phyloP scores from a whole-genome alignment of 2,329 filamentous ascomycete genomes.

The Cytospora chrysosperma region DNA sequence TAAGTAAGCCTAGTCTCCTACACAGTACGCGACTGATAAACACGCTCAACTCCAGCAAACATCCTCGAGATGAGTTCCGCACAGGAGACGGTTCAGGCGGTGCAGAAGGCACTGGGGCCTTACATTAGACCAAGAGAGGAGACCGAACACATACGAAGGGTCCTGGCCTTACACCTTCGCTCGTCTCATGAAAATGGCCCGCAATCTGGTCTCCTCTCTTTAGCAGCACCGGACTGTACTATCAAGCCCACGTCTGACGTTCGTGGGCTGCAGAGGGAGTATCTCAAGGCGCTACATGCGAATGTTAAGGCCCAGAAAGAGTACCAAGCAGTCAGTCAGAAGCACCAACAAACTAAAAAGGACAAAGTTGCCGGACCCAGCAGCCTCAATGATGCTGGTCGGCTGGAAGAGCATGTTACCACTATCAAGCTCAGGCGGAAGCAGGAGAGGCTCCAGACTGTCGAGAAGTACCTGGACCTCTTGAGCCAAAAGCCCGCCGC shows the following conservation, averaged over 20 bases:
- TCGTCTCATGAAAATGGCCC: constrained; percentile 45
- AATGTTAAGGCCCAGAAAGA: constrained; percentile 52
- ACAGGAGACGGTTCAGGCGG: constrained; percentile 37
- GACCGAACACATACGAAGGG: constrained; percentile 53
- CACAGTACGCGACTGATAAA: background rate
- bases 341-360: constrained; percentile 27
- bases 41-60: background rate
- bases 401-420: constrained; percentile 51
- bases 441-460: constrained; percentile 47
- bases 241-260: constrained; percentile 39
- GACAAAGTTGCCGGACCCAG: constrained; percentile 18
- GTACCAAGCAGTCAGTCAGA: constrained; percentile 40
- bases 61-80: constrained; percentile 30
- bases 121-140: constrained; percentile 59
- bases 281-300: constrained; percentile 52
- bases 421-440: constrained; percentile 53
- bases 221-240: constrained; percentile 42
- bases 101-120: constrained; percentile 47
- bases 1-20: background rate
- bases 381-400: constrained; percentile 19
- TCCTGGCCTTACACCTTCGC: constrained; percentile 54
- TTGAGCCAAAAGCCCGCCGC: constrained; percentile 54
- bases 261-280: constrained; percentile 52
- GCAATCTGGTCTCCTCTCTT: constrained; percentile 46
- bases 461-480: constrained; percentile 52